These are phyloP conservation scores for Phylloporus sp. DNA, from an alignment of 768 basidiomycete species.

Conservation along the genomic window DNA sequence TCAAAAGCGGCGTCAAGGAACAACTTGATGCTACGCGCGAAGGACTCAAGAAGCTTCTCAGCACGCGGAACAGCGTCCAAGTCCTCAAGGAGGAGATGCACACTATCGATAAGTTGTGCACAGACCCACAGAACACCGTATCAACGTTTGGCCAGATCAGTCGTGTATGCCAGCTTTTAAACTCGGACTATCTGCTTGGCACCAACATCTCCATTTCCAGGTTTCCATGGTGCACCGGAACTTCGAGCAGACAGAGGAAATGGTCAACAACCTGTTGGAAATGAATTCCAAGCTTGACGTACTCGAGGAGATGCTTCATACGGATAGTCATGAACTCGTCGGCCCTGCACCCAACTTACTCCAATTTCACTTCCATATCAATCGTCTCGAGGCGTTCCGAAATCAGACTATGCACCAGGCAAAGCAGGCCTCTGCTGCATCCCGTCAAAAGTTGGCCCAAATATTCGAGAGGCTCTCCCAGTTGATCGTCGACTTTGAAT, in stretches of 20 bases:
- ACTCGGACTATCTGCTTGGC: neutral
- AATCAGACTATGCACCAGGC: constrained; percentile 95
- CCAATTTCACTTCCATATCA: constrained; percentile 86
- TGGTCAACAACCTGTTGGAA: constrained; percentile 89
- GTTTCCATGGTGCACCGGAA: constrained; percentile 95
- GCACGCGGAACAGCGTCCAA: constrained; percentile 75
- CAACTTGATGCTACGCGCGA: constrained; percentile 89
- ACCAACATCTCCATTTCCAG: constrained; percentile 39
- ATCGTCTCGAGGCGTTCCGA: constrained; percentile 87
- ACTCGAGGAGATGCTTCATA: constrained; percentile 72
- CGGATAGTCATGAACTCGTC: constrained; percentile 71
- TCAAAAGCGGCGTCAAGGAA: constrained; percentile 88
- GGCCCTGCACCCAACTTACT: constrained; percentile 89
- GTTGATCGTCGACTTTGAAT: constrained; percentile 79
- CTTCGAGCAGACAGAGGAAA: constrained; percentile 92
- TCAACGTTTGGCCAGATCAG: constrained; percentile 95
- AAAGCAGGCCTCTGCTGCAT: constrained; percentile 69
- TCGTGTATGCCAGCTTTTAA: constrained; percentile 52
- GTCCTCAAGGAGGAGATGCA: constrained; percentile 84
- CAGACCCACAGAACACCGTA: constrained; percentile 71
- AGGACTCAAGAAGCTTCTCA: constrained; percentile 76
- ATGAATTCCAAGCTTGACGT: constrained; percentile 83
- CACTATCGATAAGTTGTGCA: constrained; percentile 69
- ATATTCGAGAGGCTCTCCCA: constrained; percentile 85
- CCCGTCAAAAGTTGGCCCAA: constrained; percentile 62